Evolutionary conservation across 2,329 filamentous ascomycete species (phyloP), one percentile per base, ranked within the genome.

Genomic region (Sporothrix brasiliensis): DNA sequence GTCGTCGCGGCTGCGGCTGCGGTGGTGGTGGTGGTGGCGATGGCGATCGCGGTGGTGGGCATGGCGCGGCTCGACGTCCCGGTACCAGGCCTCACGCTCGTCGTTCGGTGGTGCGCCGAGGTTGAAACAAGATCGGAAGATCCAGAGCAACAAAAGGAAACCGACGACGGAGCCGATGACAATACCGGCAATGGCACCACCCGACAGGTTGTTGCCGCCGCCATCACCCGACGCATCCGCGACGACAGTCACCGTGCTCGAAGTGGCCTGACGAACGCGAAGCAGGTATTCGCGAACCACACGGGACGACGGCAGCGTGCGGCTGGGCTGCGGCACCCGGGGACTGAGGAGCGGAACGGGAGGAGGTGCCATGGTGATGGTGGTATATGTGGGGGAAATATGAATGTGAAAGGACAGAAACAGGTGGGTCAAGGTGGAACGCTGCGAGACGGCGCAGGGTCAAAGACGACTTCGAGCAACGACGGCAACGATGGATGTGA

Each of bases 101-200:
- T 68, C 53, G 19, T 54, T 14, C 0, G 78, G 78, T 10, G 80
- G 79, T 0, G 78, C 79, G 10, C 80, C 80, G 50, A 82, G 74
- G 73, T 83, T 82, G 67, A 77, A 73, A 75, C 82, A 84, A 2
- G 82, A 83, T 6, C 80, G 79, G 73, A 85, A 69, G 72, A 86
- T 76, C 84, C 84, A 85, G 49, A 81, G 71, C 3, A 86, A 71
- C 0, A 85, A 77, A 14, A 85, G 76, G 53, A 83, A 74, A n/a
- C 83, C 83, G 60, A 75, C 79, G 67, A 85, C 78, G 30, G 82
- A 82, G 24, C 83, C 83, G 72, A 85, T 81, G 61, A 85, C 82
- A 71, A 85, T 85, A 60, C 83, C 84, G 0, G 83, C 83, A 66
- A 86, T 85, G 61, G 82, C 83, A 60, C 84, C 84, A 65, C 82